Conservation (phyloP, 768 basidiomycete genomes). For the Lactarius akahatsu region DNA sequence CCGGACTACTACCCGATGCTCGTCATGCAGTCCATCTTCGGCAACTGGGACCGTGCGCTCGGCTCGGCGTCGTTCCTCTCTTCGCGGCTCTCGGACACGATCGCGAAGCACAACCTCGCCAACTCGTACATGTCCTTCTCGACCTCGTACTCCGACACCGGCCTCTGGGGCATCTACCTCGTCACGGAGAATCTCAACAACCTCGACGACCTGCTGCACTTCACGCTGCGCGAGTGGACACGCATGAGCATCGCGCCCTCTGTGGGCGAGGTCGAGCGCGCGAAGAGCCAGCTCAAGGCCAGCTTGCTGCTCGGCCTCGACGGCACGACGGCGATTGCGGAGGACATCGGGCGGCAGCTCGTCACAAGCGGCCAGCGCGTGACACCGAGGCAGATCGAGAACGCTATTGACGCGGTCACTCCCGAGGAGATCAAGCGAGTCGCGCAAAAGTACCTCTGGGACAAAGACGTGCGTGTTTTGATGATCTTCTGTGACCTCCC, state of each 20-base stretch:
- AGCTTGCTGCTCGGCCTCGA: slow-evolving; percentile 86
- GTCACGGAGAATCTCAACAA: slow-evolving; percentile 93
- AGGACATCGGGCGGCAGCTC: slow-evolving; percentile 97
- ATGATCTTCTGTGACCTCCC: neutral
- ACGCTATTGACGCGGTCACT: slow-evolving; percentile 85
- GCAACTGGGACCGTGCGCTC: slow-evolving; percentile 98
- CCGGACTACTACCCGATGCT: slow-evolving; percentile 99
- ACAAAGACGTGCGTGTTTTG: slow-evolving; percentile 72
- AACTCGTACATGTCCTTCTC: slow-evolving; percentile 99
- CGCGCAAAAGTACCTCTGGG: slow-evolving; percentile 96
- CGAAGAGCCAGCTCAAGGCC: slow-evolving; percentile 98
- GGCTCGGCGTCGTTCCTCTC: slow-evolving; percentile 88
- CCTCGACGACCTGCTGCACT: slow-evolving; percentile 91
- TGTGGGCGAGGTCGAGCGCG: slow-evolving; percentile 72
- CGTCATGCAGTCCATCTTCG: slow-evolving; percentile 96
- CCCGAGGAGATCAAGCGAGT: slow-evolving; percentile 89
- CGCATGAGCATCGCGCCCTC: slow-evolving; percentile 89
- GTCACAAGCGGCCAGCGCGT: slow-evolving; percentile 89
- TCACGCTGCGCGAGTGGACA: slow-evolving; percentile 94
- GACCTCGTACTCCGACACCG: slow-evolving; percentile 97
- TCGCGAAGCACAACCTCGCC: slow-evolving; percentile 92
- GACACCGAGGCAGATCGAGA: slow-evolving; percentile 93
- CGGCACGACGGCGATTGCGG: slow-evolving; percentile 94
- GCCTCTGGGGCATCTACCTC: slow-evolving; percentile 98
- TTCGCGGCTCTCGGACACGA: slow-evolving; percentile 86